Evolutionary conservation across 208 protist species (phyloP).

Genomic region (Perkinsela sp.): DNA sequence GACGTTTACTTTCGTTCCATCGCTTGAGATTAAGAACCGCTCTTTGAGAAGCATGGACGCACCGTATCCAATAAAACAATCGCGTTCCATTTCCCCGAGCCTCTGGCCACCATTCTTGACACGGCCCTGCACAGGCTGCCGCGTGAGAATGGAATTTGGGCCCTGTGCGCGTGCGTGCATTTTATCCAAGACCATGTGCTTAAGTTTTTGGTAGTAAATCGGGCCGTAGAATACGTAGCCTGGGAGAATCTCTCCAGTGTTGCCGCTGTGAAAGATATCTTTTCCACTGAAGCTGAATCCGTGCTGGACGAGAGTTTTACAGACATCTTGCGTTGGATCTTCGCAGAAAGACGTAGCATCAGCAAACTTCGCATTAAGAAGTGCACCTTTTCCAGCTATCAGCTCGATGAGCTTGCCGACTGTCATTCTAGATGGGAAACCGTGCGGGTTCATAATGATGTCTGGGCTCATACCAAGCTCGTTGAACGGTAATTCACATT

Average conservation of each 20-base stretch:
- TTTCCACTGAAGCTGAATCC: slow-evolving; percentile 50
- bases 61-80: slow-evolving; percentile 86
- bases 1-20: slow-evolving; percentile 64
- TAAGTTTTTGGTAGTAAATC: slow-evolving; percentile 86
- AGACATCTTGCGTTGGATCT: slow-evolving; percentile 50
- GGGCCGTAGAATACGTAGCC: slow-evolving; percentile 76
- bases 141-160: slow-evolving; percentile 51
- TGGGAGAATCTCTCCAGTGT: slow-evolving; percentile 66
- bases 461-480: slow-evolving; percentile 78
- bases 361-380: slow-evolving; percentile 35
- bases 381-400: slow-evolving; percentile 46
- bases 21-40: slow-evolving; percentile 54
- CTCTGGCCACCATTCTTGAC: slow-evolving; percentile 74
- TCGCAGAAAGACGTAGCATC: slow-evolving; percentile 82
- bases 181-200: slow-evolving; percentile 91
- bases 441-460: slow-evolving; percentile 95
- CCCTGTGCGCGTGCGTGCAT: slow-evolving; percentile 61
- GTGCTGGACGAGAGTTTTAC: slow-evolving; percentile 20
- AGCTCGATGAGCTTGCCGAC: slow-evolving; percentile 83
- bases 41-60: slow-evolving; percentile 63
- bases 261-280: slow-evolving; percentile 78
- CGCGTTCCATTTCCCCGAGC: slow-evolving; percentile 90
- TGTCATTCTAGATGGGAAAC: slow-evolving; percentile 93
- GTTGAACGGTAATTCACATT: slow-evolving; percentile 90
- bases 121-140: slow-evolving; percentile 79